Evolutionary conservation across 345 rosid genomes (phyloP), one percentile per base, ranked within the genome.

Genomic region (Hypericum androsaemum): DNA sequence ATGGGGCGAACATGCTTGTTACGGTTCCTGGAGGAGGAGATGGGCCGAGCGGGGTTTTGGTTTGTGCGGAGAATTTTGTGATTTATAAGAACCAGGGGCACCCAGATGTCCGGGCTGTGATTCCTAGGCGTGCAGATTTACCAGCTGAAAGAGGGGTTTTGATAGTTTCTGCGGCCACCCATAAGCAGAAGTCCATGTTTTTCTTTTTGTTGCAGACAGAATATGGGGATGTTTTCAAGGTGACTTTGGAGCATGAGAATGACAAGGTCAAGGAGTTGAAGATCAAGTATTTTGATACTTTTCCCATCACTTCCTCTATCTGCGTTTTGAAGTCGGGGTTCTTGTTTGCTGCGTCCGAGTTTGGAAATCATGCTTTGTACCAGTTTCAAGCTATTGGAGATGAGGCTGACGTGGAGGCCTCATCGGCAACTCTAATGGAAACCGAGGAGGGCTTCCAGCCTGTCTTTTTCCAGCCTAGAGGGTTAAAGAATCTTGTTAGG

Each of bases 21-120:
- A 88, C 94, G 0, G 98, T 92, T 7, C 98, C 98, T n/a, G 98
- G 98, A 50, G 98, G 95, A 41, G 85, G 76, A 10, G 97, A 88
- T 71, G 98, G 98, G 13, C 97, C 98, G 0, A 92, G 97, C 56
- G 98, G 98, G 42, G 95, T 88, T 65, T 36, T 92, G 62, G 95
- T 92, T 48, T 92, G 98, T 28, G 97, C 97, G 0, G 98, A 92
- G 64, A 92, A 92, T 81, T 92, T 92, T 45, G 98, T 92, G 5
- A 92, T 92, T 43, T 92, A 92, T 61, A 90, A 87, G 80, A 88
- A 92, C 53, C 89, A 88, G 60, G 97, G 95, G 40, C 97, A 88
- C 64, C 85, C 92, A 0, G 98, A 92, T 56, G 76, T 88, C 54
- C 74, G 96, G 66, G 95, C 96, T 0, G 89, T 92, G 54, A 84